Evolutionary conservation across 176 grass and related monocot species (phyloP).

Genomic region (Ensete glaucum): DNA sequence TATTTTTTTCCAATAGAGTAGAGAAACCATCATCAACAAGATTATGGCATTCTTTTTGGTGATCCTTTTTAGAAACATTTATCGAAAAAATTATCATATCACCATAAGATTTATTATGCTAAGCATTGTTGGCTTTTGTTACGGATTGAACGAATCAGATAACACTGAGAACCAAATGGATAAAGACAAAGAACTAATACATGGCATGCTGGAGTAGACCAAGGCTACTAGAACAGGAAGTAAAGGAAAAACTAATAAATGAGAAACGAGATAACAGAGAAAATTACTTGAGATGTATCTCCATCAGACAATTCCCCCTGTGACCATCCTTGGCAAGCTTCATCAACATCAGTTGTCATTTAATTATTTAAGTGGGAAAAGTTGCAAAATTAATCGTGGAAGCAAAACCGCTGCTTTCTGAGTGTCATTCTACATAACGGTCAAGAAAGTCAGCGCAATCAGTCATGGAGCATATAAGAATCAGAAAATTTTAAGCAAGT

Average conservation of each 20-base stretch:
- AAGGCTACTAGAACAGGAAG: not conserved
- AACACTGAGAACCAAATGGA: too few relatives aligned
- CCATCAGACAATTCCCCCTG: constrained; percentile 59
- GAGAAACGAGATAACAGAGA: not conserved
- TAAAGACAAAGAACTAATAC: too few relatives aligned
- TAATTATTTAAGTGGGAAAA: constrained; percentile 18
- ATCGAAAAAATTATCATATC: too few relatives aligned
- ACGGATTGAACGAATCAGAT: too few relatives aligned
- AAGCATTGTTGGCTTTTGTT: too few relatives aligned
- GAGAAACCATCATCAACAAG: not conserved
- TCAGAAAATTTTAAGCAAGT: not conserved
- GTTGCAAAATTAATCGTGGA: constrained; percentile 9
- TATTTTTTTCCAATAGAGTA: not conserved
- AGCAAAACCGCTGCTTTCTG: constrained; percentile 7
- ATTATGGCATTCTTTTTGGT: not conserved
- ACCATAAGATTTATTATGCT: too few relatives aligned
- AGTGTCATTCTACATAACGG: not conserved
- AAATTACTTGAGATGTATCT: constrained; percentile 58
- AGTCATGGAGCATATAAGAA: not conserved
- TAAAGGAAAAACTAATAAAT: not conserved
- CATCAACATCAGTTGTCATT: constrained; percentile 66
- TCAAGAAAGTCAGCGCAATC: not conserved
- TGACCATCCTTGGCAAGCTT: constrained; percentile 75
- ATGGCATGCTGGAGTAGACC: not conserved
- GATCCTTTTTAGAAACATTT: not conserved